These are phyloP conservation scores for Pyrrhoderma lamaoense DNA, from an alignment of 1,284 basidiomycete species.

Conservation along the genomic window DNA sequence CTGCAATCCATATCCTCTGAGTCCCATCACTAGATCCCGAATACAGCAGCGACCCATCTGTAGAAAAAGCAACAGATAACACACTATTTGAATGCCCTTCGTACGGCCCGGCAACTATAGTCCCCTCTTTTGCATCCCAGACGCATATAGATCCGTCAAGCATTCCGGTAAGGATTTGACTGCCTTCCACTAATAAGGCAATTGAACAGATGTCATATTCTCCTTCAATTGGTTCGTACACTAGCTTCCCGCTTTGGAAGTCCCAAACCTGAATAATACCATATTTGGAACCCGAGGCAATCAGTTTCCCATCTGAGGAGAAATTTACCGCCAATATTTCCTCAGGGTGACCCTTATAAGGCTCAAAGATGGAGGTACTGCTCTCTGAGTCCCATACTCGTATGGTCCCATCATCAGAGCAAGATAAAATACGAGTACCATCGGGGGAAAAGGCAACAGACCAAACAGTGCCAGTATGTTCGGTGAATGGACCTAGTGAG, in stretches of 20 bases:
- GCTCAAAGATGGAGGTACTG: too few species aligned
- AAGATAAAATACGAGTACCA: constrained; percentile 6
- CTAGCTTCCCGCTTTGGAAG: background rate
- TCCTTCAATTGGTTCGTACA: background rate
- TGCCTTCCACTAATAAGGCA: background rate
- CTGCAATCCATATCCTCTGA: background rate
- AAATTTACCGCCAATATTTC: constrained; percentile 5
- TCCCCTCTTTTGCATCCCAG: constrained; percentile 8
- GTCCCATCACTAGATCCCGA: constrained; percentile 4
- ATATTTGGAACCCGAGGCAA: constrained; percentile 15
- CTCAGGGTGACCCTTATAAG: too few species aligned
- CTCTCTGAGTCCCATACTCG: constrained; percentile 15
- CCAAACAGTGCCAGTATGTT: constrained; percentile 19
- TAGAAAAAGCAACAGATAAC: background rate
- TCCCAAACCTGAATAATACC: constrained; percentile 14
- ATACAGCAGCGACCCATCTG: background rate
- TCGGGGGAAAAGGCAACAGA: background rate
- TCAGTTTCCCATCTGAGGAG: constrained; percentile 9
- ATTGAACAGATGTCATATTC: background rate
- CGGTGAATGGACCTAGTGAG: background rate
- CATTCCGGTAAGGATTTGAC: background rate
- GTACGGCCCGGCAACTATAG: constrained; percentile 9
- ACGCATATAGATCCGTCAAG: background rate
- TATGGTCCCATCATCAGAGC: constrained; percentile 14
- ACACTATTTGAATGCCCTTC: background rate